A percentile compares a stretch with the other conserved stretches of the same genome.
phyloP scores from a whole-genome alignment of 2,329 filamentous ascomycete genomes.

The Cladosporium sp. region DNA sequence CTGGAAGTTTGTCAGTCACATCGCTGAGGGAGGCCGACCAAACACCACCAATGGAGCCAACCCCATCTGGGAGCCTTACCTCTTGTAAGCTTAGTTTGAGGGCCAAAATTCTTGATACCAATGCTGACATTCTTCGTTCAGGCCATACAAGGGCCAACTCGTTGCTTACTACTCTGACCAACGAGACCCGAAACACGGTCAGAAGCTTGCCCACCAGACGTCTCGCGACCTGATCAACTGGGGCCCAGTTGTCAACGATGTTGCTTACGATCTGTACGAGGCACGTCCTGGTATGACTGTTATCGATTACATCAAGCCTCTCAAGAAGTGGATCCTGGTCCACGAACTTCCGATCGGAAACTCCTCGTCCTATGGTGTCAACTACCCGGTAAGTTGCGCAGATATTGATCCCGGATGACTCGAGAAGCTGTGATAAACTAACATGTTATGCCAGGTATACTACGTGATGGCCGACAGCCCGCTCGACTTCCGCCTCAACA shows the following conservation, averaged over 20 bases:
- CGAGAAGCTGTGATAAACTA: not conserved
- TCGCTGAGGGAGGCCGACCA: constrained; percentile 65
- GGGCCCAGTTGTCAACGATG: constrained; percentile 63
- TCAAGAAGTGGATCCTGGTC: constrained; percentile 22
- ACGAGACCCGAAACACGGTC: constrained; percentile 64
- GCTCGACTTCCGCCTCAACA: constrained; percentile 47
- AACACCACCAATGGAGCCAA: constrained; percentile 64
- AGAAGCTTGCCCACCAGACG: constrained; percentile 68
- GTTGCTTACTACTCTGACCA: constrained; percentile 74
- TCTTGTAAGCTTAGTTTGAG: constrained; percentile 39
- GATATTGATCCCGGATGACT: not conserved
- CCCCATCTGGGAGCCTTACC: constrained; percentile 73
- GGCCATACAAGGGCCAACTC: constrained; percentile 58
- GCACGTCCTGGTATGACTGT: constrained; percentile 70
- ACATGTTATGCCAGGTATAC: constrained; percentile 47
- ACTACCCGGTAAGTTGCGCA: not conserved
- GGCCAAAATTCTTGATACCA: not conserved
- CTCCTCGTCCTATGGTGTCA: constrained; percentile 17
- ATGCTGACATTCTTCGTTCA: not conserved
- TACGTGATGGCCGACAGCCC: constrained; percentile 54
- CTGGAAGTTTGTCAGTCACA: constrained; percentile 68
- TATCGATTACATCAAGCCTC: constrained; percentile 39
- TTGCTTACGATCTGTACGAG: constrained; percentile 63
- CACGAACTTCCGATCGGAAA: constrained; percentile 22
- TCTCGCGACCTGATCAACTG: constrained; percentile 62